Evolutionary conservation across 345 rosid genomes (phyloP), one percentile per base, ranked within the genome.

Genomic region (Chamaenerion angustifolium): DNA sequence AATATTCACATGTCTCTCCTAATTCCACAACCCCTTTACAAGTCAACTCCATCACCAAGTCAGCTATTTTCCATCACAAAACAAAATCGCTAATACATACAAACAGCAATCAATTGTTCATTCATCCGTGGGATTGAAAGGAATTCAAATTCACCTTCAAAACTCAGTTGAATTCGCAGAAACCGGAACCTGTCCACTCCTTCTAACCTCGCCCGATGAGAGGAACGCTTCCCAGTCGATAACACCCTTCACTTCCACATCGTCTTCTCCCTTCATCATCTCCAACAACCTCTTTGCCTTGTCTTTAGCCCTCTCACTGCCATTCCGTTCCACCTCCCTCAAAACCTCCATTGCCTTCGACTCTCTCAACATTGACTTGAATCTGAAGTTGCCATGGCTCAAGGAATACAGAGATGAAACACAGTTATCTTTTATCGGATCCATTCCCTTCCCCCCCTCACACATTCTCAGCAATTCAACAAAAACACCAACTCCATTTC

Each of bases 311-410:
- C 76, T 61, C 27, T 60, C 78, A 11, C 68, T 68, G 8, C 84
- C 83, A 0, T 51, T 66, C 58, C 73, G 79, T 66, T 71, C 88
- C 41, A 81, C 51, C 23, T 70, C 68, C 64, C 50, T 55, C 65
- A 88, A 12, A 11, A 78, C 70, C 54, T 76, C 97, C 43, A 48
- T 72, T 1, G 65, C 71, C 18, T 75, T 63, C 0, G 83, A 81
- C 15, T 80, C 85, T 52, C 71, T 85, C 4, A 89, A 79, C 72
- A 88, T 31, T 19, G 88, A 81, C 58, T 55, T 82, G 65, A 88
- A 88, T 74, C 97, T 78, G 76, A 80, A 47, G 58, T 81, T 79
- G 40, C 87, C 80, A 0, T 69, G 68, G 65, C 86, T 67, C 63
- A 88, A 49, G 3, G 77, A 69, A 47, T 58, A 59, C 66, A 88